phyloP scores from a whole-genome alignment of 345 rosid species.

The Raphanus raphanistrum region DNA sequence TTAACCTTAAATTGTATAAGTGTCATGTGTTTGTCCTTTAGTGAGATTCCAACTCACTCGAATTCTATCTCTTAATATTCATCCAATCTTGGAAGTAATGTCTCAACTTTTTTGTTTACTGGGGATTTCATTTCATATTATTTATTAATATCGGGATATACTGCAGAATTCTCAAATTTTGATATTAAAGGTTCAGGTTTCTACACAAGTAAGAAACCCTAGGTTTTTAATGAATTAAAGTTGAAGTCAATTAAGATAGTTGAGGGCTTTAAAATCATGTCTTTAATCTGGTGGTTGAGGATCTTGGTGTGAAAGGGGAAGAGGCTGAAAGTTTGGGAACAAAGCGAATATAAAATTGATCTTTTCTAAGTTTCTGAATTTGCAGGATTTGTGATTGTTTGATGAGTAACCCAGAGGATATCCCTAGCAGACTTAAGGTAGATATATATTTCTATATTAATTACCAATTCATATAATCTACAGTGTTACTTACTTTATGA shows the following conservation, averaged over 20 bases:
- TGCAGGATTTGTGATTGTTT: slow-evolving; percentile 2
- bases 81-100: no score
- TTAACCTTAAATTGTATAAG: no score
- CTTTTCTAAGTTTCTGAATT: not conserved
- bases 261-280: not conserved
- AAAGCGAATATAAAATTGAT: not conserved
- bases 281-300: not conserved
- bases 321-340: not conserved
- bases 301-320: not conserved
- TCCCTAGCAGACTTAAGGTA: slow-evolving; percentile 30
- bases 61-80: no score
- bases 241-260: not conserved
- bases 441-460: not conserved
- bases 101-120: no score
- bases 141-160: no score
- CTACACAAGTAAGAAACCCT: no score
- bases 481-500: not conserved
- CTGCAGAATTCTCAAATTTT: no score
- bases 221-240: no score
- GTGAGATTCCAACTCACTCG: no score
- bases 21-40: no score
- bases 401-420: slow-evolving; percentile 27
- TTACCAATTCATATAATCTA: not conserved
- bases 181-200: no score
- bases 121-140: no score